Conservation (phyloP, 1,284 basidiomycete genomes). For the Chiua sp. region DNA sequence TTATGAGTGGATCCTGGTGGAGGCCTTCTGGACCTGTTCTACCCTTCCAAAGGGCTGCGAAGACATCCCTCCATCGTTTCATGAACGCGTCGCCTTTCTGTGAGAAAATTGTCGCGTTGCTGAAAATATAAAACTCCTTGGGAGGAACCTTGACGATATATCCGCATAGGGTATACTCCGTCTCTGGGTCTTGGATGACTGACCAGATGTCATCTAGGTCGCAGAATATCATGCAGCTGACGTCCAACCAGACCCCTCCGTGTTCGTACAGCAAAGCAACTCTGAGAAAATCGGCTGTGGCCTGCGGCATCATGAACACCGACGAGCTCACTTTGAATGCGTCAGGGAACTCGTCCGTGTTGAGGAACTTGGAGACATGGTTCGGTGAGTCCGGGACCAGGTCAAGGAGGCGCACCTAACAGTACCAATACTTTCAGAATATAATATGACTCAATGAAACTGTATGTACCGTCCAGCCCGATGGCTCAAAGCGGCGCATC, state of each 20-base stretch:
- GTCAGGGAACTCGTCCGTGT: conserved; percentile 1
- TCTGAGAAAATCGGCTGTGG: conserved; percentile 11
- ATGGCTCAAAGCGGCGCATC: conserved; percentile 14
- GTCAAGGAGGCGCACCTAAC: conserved; percentile 9
- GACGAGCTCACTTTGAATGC: background rate
- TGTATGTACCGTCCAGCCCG: conserved; percentile 8
- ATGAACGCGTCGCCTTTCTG: conserved; percentile 8
- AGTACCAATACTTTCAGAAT: background rate
- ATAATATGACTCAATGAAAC: background rate
- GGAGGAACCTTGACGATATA: conserved; percentile 13
- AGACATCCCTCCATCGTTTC: conserved; percentile 11
- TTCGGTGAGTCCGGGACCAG: conserved; percentile 5
- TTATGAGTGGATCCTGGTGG: conserved; percentile 5
- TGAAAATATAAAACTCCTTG: conserved; percentile 12
- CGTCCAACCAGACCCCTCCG: conserved; percentile 14
- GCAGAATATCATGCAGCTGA: conserved; percentile 13
- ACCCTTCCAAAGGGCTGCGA: conserved; percentile 7
- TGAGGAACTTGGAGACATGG: conserved; percentile 9
- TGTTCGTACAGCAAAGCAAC: conserved; percentile 10
- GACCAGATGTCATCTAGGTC: conserved; percentile 11
- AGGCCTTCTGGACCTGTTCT: background rate
- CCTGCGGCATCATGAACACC: background rate
- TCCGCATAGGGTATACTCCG: conserved; percentile 6
- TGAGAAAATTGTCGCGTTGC: conserved; percentile 10
- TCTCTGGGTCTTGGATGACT: conserved; percentile 5